Conservation (phyloP, 768 basidiomycete genomes). For the Lentinula detonsa region DNA sequence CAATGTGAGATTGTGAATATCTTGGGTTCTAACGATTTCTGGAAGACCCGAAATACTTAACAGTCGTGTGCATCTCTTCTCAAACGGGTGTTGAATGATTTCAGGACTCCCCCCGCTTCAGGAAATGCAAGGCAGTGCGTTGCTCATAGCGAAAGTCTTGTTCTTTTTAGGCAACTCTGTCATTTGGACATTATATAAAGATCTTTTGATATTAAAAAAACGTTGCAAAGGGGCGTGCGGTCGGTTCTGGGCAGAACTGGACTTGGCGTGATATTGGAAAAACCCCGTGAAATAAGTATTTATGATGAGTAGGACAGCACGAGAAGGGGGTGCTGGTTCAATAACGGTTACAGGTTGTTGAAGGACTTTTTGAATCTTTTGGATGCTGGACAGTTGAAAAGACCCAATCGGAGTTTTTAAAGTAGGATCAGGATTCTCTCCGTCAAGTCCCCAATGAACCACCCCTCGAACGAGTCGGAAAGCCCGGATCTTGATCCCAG, state of each 20-base stretch:
- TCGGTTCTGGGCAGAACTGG: neutral
- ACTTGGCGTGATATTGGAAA: neutral
- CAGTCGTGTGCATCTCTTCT: neutral
- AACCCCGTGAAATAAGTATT: neutral
- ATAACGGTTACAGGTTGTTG: neutral
- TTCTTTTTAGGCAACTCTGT: neutral
- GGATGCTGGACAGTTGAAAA: neutral
- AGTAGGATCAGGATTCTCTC: neutral
- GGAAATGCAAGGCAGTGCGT: neutral
- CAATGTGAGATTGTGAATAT: neutral
- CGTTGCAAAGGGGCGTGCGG: slow-evolving; percentile 27
- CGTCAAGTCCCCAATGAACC: neutral
- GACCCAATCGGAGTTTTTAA: slow-evolving; percentile 2
- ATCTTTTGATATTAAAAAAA: slow-evolving; percentile 37
- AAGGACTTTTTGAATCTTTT: neutral
- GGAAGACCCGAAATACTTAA: neutral
- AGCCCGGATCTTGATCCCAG: slow-evolving; percentile 2
- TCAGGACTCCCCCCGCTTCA: neutral
- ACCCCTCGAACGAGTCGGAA: neutral
- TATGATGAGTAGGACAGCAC: too few species aligned
- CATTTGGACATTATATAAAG: neutral
- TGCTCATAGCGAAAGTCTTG: neutral
- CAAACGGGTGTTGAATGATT: neutral
- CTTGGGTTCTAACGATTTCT: neutral
- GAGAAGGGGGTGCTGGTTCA: too few species aligned